These are phyloP conservation scores for Colletotrichum agaves DNA, from an alignment of 2,329 filamentous ascomycete genomes.

Conservation along the genomic window DNA sequence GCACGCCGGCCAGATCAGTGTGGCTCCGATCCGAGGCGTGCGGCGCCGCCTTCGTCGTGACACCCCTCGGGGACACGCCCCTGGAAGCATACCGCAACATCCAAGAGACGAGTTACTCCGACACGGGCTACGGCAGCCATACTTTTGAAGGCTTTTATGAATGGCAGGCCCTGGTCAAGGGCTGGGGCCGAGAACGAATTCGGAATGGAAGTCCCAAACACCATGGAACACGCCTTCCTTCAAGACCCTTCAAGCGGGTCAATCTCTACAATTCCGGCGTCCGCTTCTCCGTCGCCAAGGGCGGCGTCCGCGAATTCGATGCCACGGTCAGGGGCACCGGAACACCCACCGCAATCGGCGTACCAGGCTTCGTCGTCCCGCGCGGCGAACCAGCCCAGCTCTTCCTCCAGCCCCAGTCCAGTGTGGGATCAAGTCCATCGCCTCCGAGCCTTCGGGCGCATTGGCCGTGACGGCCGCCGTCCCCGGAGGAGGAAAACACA, in stretches of 20 bases:
- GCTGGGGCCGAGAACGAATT: constrained; percentile 66
- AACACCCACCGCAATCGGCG: constrained; percentile 60
- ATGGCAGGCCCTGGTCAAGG: constrained; percentile 65
- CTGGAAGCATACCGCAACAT: constrained; percentile 68
- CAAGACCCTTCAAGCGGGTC: constrained; percentile 53
- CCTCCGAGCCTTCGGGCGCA: constrained; percentile 50
- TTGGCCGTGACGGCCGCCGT: constrained; percentile 45
- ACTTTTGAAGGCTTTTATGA: constrained; percentile 70
- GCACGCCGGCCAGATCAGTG: constrained; percentile 66
- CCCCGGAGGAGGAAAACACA: constrained; percentile 45
- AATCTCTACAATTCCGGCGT: constrained; percentile 60
- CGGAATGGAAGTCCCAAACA: constrained; percentile 55
- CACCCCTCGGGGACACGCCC: constrained; percentile 55
- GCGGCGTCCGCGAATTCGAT: constrained; percentile 59
- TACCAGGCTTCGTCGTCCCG: constrained; percentile 66
- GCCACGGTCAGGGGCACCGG: constrained; percentile 54
- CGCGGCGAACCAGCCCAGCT: constrained; percentile 57
- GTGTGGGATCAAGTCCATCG: constrained; percentile 53
- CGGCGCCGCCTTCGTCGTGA: constrained; percentile 64
- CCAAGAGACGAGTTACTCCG: constrained; percentile 52
- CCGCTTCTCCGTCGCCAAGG: constrained; percentile 58
- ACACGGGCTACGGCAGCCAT: constrained; percentile 60
- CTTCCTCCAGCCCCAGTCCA: constrained; percentile 53
- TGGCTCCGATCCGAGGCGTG: constrained; percentile 61
- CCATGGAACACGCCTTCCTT: constrained; percentile 68